phyloP scores from a whole-genome alignment of 2,329 filamentous ascomycete species.

The Chaetomiaceae sp. region DNA sequence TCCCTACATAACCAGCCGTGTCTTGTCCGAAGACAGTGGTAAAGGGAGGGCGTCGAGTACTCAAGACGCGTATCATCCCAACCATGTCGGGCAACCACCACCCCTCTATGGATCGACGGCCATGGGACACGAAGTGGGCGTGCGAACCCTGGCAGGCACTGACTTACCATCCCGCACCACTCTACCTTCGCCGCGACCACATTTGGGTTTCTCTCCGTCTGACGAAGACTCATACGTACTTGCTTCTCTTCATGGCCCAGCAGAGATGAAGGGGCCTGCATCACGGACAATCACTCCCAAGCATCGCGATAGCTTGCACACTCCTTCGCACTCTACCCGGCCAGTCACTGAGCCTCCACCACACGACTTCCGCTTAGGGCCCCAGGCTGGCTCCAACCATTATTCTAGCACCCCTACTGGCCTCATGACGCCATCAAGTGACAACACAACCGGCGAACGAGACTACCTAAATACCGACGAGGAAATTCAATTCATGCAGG shows the following conservation, averaged over 20 bases:
- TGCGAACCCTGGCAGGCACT: not conserved
- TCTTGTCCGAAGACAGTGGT: not conserved
- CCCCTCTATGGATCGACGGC: not conserved
- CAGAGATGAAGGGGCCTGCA: constrained; percentile 24
- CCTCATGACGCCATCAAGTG: constrained; percentile 39
- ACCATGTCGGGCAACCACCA: constrained; percentile 14
- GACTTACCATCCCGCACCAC: not conserved
- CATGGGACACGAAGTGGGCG: not conserved
- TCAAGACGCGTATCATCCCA: constrained; percentile 1
- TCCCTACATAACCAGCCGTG: not conserved
- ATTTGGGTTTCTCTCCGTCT: not conserved
- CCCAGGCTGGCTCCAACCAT: constrained; percentile 18
- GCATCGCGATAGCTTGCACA: constrained; percentile 36
- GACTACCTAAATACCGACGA: constrained; percentile 69
- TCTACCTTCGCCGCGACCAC: not conserved
- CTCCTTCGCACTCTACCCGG: constrained; percentile 35
- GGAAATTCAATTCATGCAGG: constrained; percentile 84
- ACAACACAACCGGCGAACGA: constrained; percentile 38
- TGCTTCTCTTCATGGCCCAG: constrained; percentile 8
- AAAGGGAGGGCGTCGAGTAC: not conserved
- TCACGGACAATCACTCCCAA: constrained; percentile 28
- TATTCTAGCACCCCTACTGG: constrained; percentile 34
- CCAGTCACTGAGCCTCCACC: not conserved
- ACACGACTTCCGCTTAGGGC: constrained; percentile 28
- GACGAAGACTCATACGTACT: not conserved